Conservation (phyloP, 257 asterid genomes). For the Ilex aquifolium region DNA sequence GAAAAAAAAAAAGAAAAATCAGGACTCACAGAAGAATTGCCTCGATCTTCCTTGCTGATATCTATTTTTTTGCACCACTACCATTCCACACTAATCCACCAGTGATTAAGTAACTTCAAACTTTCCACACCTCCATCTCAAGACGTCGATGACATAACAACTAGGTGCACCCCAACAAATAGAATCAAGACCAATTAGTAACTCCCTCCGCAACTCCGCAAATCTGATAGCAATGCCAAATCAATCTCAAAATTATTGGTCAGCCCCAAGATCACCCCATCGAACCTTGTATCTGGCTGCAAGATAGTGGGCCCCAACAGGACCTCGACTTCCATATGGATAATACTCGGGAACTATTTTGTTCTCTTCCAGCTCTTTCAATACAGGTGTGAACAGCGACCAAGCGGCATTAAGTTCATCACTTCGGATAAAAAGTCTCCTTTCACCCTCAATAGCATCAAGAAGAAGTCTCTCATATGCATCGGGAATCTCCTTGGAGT, state of each 20-base stretch:
- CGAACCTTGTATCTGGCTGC: constrained; percentile 80
- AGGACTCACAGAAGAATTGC: too few relatives aligned
- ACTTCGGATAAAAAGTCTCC: constrained; percentile 91
- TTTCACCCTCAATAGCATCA: constrained; percentile 91
- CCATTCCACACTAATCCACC: background rate
- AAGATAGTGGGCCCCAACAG: constrained; percentile 91
- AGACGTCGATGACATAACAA: background rate
- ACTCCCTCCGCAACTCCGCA: background rate
- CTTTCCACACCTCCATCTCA: background rate
- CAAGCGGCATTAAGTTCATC: constrained; percentile 97
- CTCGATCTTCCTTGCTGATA: too few relatives aligned
- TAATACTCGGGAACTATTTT: constrained; percentile 70
- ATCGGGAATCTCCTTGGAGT: constrained; percentile 92
- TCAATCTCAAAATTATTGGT: constrained; percentile 33
- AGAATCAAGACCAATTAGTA: background rate
- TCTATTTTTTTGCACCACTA: too few relatives aligned
- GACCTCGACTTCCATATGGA: constrained; percentile 95
- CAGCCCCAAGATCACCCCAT: constrained; percentile 87
- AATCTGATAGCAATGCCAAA: background rate
- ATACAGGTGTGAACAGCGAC: constrained; percentile 86
- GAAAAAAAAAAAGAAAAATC: too few relatives aligned
- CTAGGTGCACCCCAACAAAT: background rate
- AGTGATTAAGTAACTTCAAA: background rate
- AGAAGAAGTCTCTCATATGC: constrained; percentile 93
- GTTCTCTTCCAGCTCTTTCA: constrained; percentile 71